Evolutionary conservation across 139 green algal species (phyloP).

Genomic region (Yamagishiella unicocca): DNA sequence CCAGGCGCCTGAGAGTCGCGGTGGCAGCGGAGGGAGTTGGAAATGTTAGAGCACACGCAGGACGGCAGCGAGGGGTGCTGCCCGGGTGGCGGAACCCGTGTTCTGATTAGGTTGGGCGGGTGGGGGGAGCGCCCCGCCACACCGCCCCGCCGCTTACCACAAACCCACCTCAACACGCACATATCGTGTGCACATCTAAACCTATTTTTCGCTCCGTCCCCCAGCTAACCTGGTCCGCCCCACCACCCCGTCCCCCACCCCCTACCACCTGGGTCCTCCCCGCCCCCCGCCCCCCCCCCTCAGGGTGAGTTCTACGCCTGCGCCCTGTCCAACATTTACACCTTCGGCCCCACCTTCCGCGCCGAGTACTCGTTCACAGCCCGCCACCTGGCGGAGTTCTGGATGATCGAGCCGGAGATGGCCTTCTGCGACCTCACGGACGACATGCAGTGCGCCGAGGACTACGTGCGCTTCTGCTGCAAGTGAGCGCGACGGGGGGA

Average conservation of each 20-base stretch:
- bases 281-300: not conserved
- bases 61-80: too few relatives aligned
- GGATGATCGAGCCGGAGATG: conserved; percentile 99
- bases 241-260: not conserved
- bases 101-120: too few relatives aligned
- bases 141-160: too few relatives aligned
- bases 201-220: too few relatives aligned
- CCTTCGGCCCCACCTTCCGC: conserved; percentile 96
- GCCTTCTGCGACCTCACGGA: conserved; percentile 95
- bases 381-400: conserved; percentile 98
- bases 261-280: not conserved
- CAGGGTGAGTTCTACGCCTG: conserved; percentile 93
- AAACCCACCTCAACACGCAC: too few relatives aligned
- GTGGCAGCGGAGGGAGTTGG: too few relatives aligned
- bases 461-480: conserved; percentile 92
- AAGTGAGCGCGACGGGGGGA: conserved; percentile 57
- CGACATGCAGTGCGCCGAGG: conserved; percentile 95
- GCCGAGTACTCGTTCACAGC: conserved; percentile 95
- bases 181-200: too few relatives aligned
- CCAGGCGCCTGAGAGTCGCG: too few relatives aligned
- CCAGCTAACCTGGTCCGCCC: not conserved
- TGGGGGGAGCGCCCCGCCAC: too few relatives aligned
- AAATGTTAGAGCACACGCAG: too few relatives aligned
- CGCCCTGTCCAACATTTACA: conserved; percentile 92
- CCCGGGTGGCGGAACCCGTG: too few relatives aligned